These are phyloP conservation scores for Metschnikowia gelsemii DNA, from an alignment of 805 yeast genomes.

Conservation along the genomic window DNA sequence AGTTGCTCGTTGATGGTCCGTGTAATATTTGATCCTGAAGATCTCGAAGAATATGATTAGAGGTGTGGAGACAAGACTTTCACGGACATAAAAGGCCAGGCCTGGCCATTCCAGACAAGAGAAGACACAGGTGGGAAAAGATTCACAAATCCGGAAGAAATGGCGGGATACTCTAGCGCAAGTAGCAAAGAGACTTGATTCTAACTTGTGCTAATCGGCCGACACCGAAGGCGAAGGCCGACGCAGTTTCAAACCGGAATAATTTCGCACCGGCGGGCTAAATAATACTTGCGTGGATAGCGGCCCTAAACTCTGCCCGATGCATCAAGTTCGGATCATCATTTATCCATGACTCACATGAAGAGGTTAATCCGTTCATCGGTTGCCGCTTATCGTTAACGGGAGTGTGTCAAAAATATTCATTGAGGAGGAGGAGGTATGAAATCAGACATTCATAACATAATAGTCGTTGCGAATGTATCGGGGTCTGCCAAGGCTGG, in stretches of 20 bases:
- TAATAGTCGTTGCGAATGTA: too few relatives aligned
- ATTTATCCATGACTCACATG: too few relatives aligned
- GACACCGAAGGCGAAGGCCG: neutral
- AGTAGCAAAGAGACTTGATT: neutral
- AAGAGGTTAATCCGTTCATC: too few relatives aligned
- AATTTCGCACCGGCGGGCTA: neutral
- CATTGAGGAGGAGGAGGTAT: too few relatives aligned
- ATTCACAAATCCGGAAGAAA: neutral
- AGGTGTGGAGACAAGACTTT: neutral
- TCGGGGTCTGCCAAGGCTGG: too few relatives aligned
- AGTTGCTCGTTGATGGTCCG: constrained; percentile 91
- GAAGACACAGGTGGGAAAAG: neutral
- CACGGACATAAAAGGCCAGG: neutral
- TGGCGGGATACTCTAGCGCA: neutral
- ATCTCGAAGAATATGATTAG: constrained; percentile 43
- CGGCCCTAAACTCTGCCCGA: neutral
- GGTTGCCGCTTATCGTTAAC: too few relatives aligned
- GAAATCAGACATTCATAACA: too few relatives aligned
- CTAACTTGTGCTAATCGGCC: neutral
- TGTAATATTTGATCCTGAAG: constrained; percentile 78
- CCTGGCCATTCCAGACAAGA: neutral
- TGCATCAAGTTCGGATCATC: too few relatives aligned
- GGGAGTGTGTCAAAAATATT: too few relatives aligned
- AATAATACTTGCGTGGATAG: too few relatives aligned
- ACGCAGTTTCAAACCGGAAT: neutral